Base-by-base conservation (phyloP, 306 rosid species). In the Pachyrhizus erosus region DNA sequence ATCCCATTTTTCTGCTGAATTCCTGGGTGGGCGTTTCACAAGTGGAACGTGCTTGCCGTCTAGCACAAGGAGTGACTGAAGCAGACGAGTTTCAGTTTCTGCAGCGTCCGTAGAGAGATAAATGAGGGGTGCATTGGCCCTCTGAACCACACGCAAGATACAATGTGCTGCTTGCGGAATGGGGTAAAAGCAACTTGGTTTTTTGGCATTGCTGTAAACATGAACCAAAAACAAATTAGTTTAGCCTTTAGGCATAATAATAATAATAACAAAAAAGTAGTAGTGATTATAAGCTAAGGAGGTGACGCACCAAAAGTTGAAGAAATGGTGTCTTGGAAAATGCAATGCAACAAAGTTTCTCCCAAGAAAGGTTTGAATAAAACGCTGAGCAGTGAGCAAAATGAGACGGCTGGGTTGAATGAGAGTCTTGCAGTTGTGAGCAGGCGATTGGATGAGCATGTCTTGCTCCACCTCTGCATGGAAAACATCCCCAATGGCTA, bases 31-130 rank as follows among this genome's bases (percentile, higher is more conserved):
- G 73, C 98, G 93, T 79, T 87, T 92, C 74, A 94, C 90, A 75
- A 94, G 94, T 10, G 98, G 97, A 73, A 94, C 82, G 0, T 88
- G 33, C 86, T 86, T 92, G 72, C 96, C 92, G 9, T 91, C 84
- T 29, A 84, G 71, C 77, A 86, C 78, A 61, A 89, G 80, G 31
- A 94, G 91, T 64, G 98, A 89, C 85, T 89, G 94, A 84, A 94
- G 87, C 82, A 92, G 88, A 46, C 88, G 80, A n/a, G 88, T 89
- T 86, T 94, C 98, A 78, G 89, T 90, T 40, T 87, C 98, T 77
- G 95, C 98, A 1, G 97, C 94, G 68, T 94, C 98, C 1, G 98
- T 94, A 5, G 97, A 94, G 40, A 94, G 98, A 87, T 92, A 94
- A 40, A 92, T 87, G 65, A 94, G 84, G n/a, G 93, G 91, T 13